A percentile compares a stretch with the other conserved stretches of the same genome.
Evolutionary conservation across 306 rosid species (phyloP).

Genomic region (Cucumis cinereus): DNA sequence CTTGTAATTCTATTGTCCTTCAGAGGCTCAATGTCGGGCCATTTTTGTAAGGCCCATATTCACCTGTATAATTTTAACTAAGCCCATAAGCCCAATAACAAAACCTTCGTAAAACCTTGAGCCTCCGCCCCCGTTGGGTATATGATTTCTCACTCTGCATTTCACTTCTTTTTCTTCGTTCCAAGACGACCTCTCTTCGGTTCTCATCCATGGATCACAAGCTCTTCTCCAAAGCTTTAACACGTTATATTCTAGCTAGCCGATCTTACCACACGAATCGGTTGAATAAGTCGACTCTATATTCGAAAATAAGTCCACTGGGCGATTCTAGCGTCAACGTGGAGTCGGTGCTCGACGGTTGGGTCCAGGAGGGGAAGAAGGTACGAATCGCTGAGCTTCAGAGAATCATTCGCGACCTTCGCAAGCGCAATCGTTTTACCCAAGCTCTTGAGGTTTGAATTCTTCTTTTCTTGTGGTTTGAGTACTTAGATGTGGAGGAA

Average conservation of each 20-base stretch:
- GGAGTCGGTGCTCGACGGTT: constrained; percentile 52
- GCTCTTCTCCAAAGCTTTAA: constrained; percentile 25
- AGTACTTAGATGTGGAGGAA: background rate
- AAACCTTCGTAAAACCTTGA: too few species aligned
- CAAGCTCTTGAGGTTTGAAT: constrained; percentile 60
- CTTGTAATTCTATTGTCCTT: too few species aligned
- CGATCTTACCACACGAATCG: constrained; percentile 59
- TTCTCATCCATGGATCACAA: constrained; percentile 33
- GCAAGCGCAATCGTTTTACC: constrained; percentile 58
- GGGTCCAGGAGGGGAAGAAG: constrained; percentile 63
- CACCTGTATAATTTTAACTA: too few species aligned
- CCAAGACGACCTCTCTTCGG: background rate
- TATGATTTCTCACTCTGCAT: too few species aligned
- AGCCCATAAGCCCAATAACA: too few species aligned
- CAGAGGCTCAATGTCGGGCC: too few species aligned
- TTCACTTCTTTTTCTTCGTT: background rate
- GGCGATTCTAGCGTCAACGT: constrained; percentile 37
- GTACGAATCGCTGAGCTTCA: constrained; percentile 56
- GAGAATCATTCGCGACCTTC: constrained; percentile 69
- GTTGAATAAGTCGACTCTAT: constrained; percentile 37
- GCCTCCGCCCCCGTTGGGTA: too few species aligned
- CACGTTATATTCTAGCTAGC: constrained; percentile 10
- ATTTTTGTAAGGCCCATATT: too few species aligned
- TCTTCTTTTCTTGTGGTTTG: background rate
- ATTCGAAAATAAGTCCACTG: constrained; percentile 59